Conservation (phyloP, 257 asterid genomes). For the Primulina eburnea region DNA sequence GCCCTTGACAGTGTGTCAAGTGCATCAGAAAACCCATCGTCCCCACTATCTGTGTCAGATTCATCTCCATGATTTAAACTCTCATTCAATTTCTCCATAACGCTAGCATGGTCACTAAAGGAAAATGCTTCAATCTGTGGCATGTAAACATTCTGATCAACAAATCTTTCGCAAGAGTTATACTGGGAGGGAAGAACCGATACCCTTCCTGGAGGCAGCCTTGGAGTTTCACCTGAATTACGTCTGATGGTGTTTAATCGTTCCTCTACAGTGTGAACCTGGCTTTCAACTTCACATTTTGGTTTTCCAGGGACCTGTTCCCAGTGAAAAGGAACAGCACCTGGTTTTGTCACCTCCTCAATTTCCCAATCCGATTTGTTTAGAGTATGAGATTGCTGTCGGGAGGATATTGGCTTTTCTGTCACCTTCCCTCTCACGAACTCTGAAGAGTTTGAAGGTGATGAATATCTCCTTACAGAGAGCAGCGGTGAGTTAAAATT, state of each 20-base stretch:
- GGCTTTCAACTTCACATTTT: constrained; percentile 43
- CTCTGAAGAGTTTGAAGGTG: constrained; percentile 45
- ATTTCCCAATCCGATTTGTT: constrained; percentile 40
- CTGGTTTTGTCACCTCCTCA: constrained; percentile 66
- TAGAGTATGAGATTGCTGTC: constrained; percentile 48
- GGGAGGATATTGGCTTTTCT: constrained; percentile 33
- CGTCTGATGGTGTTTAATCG: constrained; percentile 38
- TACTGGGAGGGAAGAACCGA: constrained; percentile 30
- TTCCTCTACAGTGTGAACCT: constrained; percentile 39
- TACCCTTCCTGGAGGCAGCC: constrained; percentile 40
- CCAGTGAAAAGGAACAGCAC: constrained; percentile 87
- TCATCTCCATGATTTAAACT: constrained; percentile 56
- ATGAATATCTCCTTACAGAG: constrained; percentile 63
- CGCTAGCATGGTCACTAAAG: constrained; percentile 64
- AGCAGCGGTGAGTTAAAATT: constrained; percentile 76
- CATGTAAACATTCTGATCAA: constrained; percentile 40
- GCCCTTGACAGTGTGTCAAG: constrained; percentile 47
- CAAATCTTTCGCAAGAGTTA: constrained; percentile 55
- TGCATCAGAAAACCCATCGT: constrained; percentile 61
- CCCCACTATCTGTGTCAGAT: constrained; percentile 51
- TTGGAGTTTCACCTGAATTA: constrained; percentile 47
- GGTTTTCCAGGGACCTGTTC: constrained; percentile 81
- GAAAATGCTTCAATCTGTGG: constrained; percentile 46
- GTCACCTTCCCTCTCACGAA: constrained; percentile 34
- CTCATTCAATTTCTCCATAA: constrained; percentile 63